Percentiles rank a stretch among this genome's conserved stretches.
phyloP scores from a whole-genome alignment of 495 filamentous ascomycete genomes.

The Aspergillus heteromorphus region DNA sequence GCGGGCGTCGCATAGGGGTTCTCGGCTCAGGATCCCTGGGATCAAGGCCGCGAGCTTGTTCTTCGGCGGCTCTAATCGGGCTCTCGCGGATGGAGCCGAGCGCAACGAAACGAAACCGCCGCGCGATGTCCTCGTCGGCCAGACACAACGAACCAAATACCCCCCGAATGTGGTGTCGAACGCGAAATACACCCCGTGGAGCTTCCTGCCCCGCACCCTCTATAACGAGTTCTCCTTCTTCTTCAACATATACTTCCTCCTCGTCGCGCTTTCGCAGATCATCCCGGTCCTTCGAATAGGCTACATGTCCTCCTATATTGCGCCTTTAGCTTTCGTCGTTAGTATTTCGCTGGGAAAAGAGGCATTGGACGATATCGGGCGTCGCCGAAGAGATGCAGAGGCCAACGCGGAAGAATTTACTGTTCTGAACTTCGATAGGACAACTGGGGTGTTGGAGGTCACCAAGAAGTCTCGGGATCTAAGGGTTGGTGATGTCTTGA shows the following conservation, averaged over 20 bases:
- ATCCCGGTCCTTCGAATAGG: slow-evolving; percentile 87
- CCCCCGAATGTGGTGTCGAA: slow-evolving; percentile 82
- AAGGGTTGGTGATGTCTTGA: slow-evolving; percentile 90
- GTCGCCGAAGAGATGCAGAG: slow-evolving; percentile 81
- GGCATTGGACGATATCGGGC: slow-evolving; percentile 85
- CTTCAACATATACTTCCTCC: slow-evolving; percentile 97
- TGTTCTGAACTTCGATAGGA: slow-evolving; percentile 60
- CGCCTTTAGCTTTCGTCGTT: slow-evolving; percentile 86
- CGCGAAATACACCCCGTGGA: slow-evolving; percentile 96
- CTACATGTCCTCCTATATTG: slow-evolving; percentile 91
- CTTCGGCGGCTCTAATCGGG: slow-evolving; percentile 7
- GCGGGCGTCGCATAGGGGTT: slow-evolving; percentile 18
- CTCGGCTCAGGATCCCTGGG: slow-evolving; percentile 26
- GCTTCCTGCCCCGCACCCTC: slow-evolving; percentile 86
- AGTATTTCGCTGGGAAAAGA: slow-evolving; percentile 91
- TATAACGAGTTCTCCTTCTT: slow-evolving; percentile 99
- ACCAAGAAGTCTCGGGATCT: slow-evolving; percentile 80
- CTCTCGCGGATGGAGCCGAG: slow-evolving; percentile 16
- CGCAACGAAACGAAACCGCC: slow-evolving; percentile 29
- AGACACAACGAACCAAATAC: slow-evolving; percentile 39
- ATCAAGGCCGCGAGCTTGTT: slow-evolving; percentile 22
- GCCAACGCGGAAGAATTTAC: slow-evolving; percentile 90
- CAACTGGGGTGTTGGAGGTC: slow-evolving; percentile 44
- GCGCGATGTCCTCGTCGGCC: slow-evolving; percentile 40
- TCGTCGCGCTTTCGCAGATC: slow-evolving; percentile 90